phyloP scores from a whole-genome alignment of 2,329 filamentous ascomycete genomes.

The Conoideocrella luteorostrata region DNA sequence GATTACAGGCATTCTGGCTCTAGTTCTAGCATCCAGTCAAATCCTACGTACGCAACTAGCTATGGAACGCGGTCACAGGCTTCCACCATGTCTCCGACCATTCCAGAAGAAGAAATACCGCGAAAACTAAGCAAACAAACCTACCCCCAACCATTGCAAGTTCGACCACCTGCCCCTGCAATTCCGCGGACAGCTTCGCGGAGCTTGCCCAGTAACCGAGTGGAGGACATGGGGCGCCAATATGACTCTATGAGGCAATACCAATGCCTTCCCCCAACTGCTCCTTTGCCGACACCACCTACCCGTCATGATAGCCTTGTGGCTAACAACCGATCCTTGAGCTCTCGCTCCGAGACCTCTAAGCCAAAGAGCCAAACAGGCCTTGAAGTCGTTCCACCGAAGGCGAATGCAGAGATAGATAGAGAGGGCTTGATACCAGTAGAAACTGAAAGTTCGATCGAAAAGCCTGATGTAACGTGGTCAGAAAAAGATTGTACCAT shows the following conservation, averaged over 20 bases:
- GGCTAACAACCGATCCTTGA: neutral
- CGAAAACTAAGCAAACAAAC: constrained; percentile 1
- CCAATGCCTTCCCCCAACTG: neutral
- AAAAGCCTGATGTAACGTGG: neutral
- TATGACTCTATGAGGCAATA: constrained; percentile 5
- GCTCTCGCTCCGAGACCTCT: neutral
- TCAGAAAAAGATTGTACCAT: constrained; percentile 34
- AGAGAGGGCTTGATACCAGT: constrained; percentile 18
- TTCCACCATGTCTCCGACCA: constrained; percentile 11
- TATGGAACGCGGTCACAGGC: constrained; percentile 7
- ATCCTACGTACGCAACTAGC: constrained; percentile 8
- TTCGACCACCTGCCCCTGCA: constrained; percentile 2
- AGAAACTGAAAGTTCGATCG: constrained; percentile 7
- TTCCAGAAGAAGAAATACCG: constrained; percentile 12
- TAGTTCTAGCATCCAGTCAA: constrained; percentile 13
- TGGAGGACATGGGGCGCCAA: constrained; percentile 10
- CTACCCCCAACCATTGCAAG: constrained; percentile 8
- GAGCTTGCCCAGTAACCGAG: neutral
- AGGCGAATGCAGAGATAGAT: constrained; percentile 8
- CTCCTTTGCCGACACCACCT: neutral
- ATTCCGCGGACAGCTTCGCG: neutral
- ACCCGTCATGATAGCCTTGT: neutral
- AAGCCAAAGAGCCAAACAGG: neutral
- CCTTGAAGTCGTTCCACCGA: constrained; percentile 2
- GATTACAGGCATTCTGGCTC: constrained; percentile 12